These are phyloP conservation scores for Canariomyces notabilis DNA, from an alignment of 2,329 filamentous ascomycete species.

Conservation along the genomic window DNA sequence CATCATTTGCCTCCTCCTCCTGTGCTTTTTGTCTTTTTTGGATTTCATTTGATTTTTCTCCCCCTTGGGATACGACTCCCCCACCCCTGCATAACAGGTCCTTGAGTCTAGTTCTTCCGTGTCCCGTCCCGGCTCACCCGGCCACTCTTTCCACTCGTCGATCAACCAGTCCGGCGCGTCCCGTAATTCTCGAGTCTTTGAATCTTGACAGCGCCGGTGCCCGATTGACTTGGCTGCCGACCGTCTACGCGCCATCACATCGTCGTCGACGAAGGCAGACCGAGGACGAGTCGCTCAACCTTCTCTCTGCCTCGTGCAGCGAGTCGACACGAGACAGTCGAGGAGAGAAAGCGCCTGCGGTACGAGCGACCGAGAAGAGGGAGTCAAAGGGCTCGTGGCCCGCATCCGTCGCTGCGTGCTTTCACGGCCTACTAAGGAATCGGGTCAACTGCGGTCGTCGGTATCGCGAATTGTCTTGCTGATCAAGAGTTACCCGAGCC, in stretches of 20 bases:
- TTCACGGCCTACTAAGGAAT: background rate
- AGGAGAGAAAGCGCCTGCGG: background rate
- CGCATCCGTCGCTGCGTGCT: background rate
- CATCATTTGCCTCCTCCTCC: background rate
- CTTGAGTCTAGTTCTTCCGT: constrained; percentile 15
- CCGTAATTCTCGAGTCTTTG: background rate
- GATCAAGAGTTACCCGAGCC: background rate
- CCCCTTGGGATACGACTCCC: constrained; percentile 12
- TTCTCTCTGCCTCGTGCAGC: background rate
- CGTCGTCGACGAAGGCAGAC: too few species aligned
- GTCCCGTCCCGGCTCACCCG: constrained; percentile 13
- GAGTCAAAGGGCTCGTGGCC: background rate
- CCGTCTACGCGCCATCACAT: background rate
- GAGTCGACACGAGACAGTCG: too few species aligned
- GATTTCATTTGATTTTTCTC: constrained; percentile 1
- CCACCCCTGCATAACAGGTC: constrained; percentile 25
- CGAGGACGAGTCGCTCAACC: background rate
- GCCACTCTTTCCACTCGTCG: background rate
- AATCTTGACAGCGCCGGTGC: background rate
- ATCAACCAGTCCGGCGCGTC: background rate
- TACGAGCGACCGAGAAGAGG: background rate
- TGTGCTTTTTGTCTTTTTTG: too few species aligned
- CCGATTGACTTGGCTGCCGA: background rate
- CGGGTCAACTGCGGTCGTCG: background rate
- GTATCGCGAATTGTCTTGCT: background rate